These are phyloP conservation scores for Curvularia sp. DNA, from an alignment of 2,329 filamentous ascomycete species.

Conservation along the genomic window DNA sequence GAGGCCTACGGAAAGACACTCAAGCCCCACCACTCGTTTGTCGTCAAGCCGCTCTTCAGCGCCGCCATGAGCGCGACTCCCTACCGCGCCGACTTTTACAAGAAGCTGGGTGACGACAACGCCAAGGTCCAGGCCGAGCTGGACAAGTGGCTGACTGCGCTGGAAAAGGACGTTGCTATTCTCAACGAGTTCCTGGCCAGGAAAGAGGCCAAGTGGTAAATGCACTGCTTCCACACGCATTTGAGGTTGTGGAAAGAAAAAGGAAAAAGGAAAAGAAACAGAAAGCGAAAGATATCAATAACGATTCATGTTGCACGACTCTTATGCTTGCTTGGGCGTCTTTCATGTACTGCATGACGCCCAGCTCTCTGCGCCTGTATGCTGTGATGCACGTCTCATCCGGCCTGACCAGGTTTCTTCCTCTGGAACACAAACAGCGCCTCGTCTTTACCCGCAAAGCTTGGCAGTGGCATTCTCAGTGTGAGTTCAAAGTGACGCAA, in stretches of 20 bases:
- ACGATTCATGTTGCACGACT: conserved; percentile 4
- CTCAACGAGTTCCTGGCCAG: conserved; percentile 65
- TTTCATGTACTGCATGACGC: background rate
- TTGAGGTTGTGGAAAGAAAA: background rate
- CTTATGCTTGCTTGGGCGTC: background rate
- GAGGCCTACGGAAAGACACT: conserved; percentile 83
- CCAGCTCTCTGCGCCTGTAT: background rate
- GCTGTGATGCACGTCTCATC: background rate
- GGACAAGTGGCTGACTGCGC: conserved; percentile 72
- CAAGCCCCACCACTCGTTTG: conserved; percentile 87
- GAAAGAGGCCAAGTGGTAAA: conserved; percentile 47
- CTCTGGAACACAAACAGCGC: conserved; percentile 70
- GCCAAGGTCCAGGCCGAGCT: conserved; percentile 69
- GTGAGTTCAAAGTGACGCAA: conserved; percentile 65
- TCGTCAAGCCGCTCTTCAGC: conserved; percentile 90
- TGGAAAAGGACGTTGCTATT: conserved; percentile 81
- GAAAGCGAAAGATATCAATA: background rate
- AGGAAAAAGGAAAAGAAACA: background rate
- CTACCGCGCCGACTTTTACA: conserved; percentile 92
- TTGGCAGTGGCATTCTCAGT: conserved; percentile 71
- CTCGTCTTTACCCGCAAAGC: conserved; percentile 79
- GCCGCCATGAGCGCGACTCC: conserved; percentile 93
- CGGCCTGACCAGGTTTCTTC: conserved; percentile 20
- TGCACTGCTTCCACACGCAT: background rate
- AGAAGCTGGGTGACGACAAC: conserved; percentile 76